These are phyloP conservation scores for Colletotrichum shisoi DNA, from an alignment of 2,329 filamentous ascomycete species.

Conservation along the genomic window DNA sequence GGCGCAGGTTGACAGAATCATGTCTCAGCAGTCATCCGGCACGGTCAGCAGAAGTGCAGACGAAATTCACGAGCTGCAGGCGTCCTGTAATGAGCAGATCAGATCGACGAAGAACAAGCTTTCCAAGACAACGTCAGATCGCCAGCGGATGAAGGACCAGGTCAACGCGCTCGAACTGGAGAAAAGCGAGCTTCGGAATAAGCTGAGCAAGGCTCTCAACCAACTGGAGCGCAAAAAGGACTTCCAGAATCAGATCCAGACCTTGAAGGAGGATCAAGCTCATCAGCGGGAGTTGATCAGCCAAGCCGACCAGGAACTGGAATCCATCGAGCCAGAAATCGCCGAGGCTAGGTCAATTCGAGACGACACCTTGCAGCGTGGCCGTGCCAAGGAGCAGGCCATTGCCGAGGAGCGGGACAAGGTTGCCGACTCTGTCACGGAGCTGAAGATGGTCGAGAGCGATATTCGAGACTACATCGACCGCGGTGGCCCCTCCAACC, in stretches of 20 bases:
- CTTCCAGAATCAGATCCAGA: slow-evolving; percentile 74
- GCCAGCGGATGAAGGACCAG: slow-evolving; percentile 73
- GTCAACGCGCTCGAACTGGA: slow-evolving; percentile 79
- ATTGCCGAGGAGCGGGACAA: slow-evolving; percentile 74
- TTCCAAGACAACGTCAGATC: slow-evolving; percentile 71
- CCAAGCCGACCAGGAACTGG: slow-evolving; percentile 74
- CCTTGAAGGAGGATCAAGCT: slow-evolving; percentile 71
- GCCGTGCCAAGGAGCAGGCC: slow-evolving; percentile 75
- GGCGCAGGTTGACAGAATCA: slow-evolving; percentile 76
- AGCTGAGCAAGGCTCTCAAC: slow-evolving; percentile 73
- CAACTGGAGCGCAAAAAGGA: slow-evolving; percentile 83
- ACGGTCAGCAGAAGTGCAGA: slow-evolving; percentile 75
- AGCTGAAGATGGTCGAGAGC: slow-evolving; percentile 76
- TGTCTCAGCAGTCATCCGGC: slow-evolving; percentile 76
- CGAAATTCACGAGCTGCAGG: slow-evolving; percentile 82
- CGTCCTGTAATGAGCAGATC: slow-evolving; percentile 71
- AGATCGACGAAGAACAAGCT: slow-evolving; percentile 70
- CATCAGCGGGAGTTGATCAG: slow-evolving; percentile 76
- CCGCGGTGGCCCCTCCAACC: slow-evolving; percentile 74
- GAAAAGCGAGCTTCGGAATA: slow-evolving; percentile 75
- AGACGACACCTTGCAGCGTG: slow-evolving; percentile 77
- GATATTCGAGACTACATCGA: slow-evolving; percentile 84
- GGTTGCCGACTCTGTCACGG: slow-evolving; percentile 76
- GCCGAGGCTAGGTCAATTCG: slow-evolving; percentile 76
- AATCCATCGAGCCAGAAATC: slow-evolving; percentile 77